These are phyloP conservation scores for Oryza glaberrima DNA, from an alignment of 176 grass and related monocot species.

Conservation along the genomic window DNA sequence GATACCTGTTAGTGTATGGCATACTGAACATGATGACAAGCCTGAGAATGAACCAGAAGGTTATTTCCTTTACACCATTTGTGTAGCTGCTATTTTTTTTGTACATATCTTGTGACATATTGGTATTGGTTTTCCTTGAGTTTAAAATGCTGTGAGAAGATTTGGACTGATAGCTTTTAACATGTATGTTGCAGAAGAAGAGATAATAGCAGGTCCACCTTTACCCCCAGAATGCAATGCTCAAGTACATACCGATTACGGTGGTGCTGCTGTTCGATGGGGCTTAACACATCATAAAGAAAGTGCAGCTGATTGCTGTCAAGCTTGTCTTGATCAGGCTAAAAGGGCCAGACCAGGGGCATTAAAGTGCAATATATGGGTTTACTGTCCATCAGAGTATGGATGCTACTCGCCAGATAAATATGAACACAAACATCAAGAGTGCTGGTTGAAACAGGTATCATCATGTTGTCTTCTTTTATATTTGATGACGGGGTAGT, in stretches of 20 bases:
- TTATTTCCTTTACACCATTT: constrained; percentile 40
- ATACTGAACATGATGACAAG: constrained; percentile 72
- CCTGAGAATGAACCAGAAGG: constrained; percentile 72
- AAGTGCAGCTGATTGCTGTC: constrained; percentile 75
- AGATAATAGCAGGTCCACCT: constrained; percentile 64
- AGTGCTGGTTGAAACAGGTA: constrained; percentile 8
- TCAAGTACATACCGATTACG: constrained; percentile 66
- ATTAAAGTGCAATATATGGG: constrained; percentile 77
- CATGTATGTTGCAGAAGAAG: constrained; percentile 50
- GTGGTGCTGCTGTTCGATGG: constrained; percentile 72
- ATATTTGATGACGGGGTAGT: constrained; percentile 1
- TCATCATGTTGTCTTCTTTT: constrained; percentile 8
- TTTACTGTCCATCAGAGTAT: constrained; percentile 68
- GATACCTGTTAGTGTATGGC: constrained; percentile 56
- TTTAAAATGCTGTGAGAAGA: not conserved
- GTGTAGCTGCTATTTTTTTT: not conserved
- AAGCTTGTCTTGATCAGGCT: constrained; percentile 72
- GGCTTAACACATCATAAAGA: constrained; percentile 75
- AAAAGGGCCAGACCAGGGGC: constrained; percentile 58
- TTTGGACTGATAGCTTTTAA: constrained; percentile 22
- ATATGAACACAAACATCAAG: not conserved
- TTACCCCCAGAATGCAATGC: constrained; percentile 59
- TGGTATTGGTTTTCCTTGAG: constrained; percentile 8
- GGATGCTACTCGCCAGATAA: constrained; percentile 3
- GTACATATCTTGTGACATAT: not conserved